Evolutionary conservation across 441 rosid species (phyloP), one percentile per base, ranked within the genome.

Genomic region (Breynia disticha): DNA sequence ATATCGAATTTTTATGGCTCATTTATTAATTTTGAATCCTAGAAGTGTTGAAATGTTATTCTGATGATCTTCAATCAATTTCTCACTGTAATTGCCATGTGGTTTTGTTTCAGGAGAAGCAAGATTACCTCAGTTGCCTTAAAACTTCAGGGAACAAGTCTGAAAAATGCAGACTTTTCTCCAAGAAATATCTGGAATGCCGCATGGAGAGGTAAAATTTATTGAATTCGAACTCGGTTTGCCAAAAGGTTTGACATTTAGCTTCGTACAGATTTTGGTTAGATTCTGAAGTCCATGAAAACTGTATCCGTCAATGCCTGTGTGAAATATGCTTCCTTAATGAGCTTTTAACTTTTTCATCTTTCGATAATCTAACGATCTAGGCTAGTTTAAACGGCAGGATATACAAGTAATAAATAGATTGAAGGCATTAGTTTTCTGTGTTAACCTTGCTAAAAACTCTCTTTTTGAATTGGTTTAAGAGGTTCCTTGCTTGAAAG

Each of bases 141-240:
- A 89, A 84, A 67, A 56, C 85, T 57, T 75, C 84, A 14, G 74
- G 78, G 46, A 87, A 86, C 72, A 72, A 72, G 64, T 86, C 95
- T 18, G 90, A 86, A 51, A 82, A 62, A 61, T 90, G 97, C 62
- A 75, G 83, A 48, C 56, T 43, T 47, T 80, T 84, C 52, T 80
- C 94, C 1, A 86, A 79, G 56, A 80, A 75, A 66, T 90, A 90
- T 67, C 71, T 86, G 69, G 69, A 84, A 71, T 90, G 97, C 56
- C 95, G 94, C 22, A 90, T 86, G 94, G 90, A 72, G 50, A 89
- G 81, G 95, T 84, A 65, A 81, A 88, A 48, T 38, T 38, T 38
- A 7, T 21, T 18, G 7, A 19, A 43, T 49, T 11, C 15, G 7
- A 24, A 24, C 32, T 24, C 4, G 3, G 32, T 24, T 24, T 24